Evolutionary conservation across 1,139 yeast species (phyloP).

Genomic region (Lodderomyces oxycetoniae): DNA sequence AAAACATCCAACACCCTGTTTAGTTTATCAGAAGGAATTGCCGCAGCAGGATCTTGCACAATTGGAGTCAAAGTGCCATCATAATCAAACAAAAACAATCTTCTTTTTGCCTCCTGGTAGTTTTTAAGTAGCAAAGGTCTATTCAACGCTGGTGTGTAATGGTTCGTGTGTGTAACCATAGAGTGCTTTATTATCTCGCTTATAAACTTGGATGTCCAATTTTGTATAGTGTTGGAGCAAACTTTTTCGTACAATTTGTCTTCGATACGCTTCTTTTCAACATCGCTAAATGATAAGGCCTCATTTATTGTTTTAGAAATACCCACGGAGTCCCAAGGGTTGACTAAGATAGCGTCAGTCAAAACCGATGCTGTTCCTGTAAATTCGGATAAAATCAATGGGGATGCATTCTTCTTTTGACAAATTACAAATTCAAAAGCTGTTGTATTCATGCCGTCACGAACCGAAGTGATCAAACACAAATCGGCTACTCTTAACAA

Average conservation of each 20-base stretch:
- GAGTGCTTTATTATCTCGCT: constrained; percentile 50
- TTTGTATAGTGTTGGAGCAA: constrained; percentile 67
- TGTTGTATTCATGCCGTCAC: constrained; percentile 97
- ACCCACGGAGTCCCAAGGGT: constrained; percentile 96
- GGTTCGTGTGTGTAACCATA: constrained; percentile 38
- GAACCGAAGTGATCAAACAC: constrained; percentile 80
- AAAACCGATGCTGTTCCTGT: constrained; percentile 86
- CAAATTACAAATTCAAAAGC: constrained; percentile 88
- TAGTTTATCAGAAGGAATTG: constrained; percentile 81
- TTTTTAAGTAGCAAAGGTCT: constrained; percentile 59
- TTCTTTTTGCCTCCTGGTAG: constrained; percentile 57
- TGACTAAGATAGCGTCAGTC: constrained; percentile 76
- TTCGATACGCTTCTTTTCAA: constrained; percentile 43
- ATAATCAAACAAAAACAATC: constrained; percentile 87
- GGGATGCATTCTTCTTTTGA: constrained; percentile 68
- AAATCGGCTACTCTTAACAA: constrained; percentile 84
- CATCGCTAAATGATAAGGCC: constrained; percentile 49
- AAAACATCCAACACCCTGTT: constrained; percentile 56
- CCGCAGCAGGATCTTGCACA: constrained; percentile 96
- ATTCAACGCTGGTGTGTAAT: constrained; percentile 82
- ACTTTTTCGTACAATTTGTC: constrained; percentile 59
- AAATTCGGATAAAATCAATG: constrained; percentile 84
- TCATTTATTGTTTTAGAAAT: constrained; percentile 80
- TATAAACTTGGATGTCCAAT: constrained; percentile 71
- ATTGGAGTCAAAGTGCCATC: constrained; percentile 97